Conservation (phyloP, 2,329 filamentous ascomycete genomes). For the Trichoderma polysporum region DNA sequence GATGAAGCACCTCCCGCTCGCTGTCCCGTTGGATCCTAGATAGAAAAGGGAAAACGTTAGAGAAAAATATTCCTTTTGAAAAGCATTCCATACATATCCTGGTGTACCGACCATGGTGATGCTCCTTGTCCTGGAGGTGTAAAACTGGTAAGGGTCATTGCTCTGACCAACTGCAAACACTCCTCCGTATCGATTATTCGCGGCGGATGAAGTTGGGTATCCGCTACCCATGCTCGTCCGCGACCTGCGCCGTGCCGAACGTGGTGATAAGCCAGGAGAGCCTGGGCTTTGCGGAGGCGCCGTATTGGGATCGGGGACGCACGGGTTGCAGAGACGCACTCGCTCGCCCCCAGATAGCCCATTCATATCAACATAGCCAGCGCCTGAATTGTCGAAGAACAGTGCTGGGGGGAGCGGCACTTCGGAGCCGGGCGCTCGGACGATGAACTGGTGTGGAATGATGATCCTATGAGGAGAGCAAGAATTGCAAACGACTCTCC, state of each 20-base stretch:
- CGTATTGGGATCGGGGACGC: conserved; percentile 61
- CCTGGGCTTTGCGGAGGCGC: conserved; percentile 51
- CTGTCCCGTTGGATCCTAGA: conserved; percentile 26
- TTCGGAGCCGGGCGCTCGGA: conserved; percentile 64
- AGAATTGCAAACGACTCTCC: conserved; percentile 81
- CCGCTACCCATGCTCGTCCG: conserved; percentile 43
- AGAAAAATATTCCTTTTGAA: neutral
- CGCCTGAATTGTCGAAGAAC: conserved; percentile 41
- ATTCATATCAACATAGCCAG: conserved; percentile 45
- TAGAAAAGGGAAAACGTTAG: conserved; percentile 13
- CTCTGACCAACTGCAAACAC: conserved; percentile 36
- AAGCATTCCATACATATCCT: neutral
- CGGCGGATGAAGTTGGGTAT: conserved; percentile 31
- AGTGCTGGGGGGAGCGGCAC: conserved; percentile 37
- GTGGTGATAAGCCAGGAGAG: conserved; percentile 36
- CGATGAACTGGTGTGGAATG: conserved; percentile 90
- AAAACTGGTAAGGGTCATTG: conserved; percentile 38
- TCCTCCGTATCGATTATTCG: conserved; percentile 35
- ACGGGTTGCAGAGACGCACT: conserved; percentile 61
- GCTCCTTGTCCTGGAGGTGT: conserved; percentile 42
- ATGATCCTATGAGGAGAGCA: conserved; percentile 95
- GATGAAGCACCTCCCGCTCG: conserved; percentile 26
- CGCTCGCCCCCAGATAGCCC: conserved; percentile 55
- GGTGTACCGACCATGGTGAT: conserved; percentile 48
- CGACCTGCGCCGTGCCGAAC: conserved; percentile 44